phyloP scores from a whole-genome alignment of 345 rosid genomes.

The Streptanthus diversifolius region DNA sequence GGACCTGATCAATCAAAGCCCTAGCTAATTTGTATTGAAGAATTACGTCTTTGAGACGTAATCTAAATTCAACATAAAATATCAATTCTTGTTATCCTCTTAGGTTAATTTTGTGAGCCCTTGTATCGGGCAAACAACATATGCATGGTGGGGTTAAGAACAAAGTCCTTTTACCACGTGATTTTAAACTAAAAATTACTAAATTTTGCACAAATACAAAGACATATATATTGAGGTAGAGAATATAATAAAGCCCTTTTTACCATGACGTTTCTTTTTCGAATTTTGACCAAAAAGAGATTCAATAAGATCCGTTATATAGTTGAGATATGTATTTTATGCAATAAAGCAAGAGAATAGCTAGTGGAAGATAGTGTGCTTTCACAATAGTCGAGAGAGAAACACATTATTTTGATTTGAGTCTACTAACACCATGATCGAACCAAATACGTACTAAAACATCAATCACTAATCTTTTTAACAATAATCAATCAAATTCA shows the following conservation, averaged over 20 bases:
- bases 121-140: conserved; percentile 23
- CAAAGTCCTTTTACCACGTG: conserved; percentile 31
- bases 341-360: conserved; percentile 25
- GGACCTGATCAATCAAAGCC: neutral
- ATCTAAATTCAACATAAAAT: neutral
- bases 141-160: conserved; percentile 28
- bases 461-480: neutral
- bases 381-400: conserved; percentile 35
- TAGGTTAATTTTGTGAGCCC: neutral
- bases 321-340: conserved; percentile 21
- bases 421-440: neutral
- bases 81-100: neutral
- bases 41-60: neutral
- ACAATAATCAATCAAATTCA: neutral
- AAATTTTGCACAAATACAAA: conserved; percentile 2
- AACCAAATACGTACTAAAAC: neutral
- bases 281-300: conserved; percentile 34
- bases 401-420: conserved; percentile 1
- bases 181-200: conserved; percentile 11
- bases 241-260: conserved; percentile 35
- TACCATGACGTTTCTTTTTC: conserved; percentile 32
- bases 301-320: conserved; percentile 28
- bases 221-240: neutral
- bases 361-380: conserved; percentile 31
- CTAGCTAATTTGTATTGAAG: neutral